Base-by-base conservation (phyloP, 202 grass and related monocot species). In the Panicum hallii region DNA sequence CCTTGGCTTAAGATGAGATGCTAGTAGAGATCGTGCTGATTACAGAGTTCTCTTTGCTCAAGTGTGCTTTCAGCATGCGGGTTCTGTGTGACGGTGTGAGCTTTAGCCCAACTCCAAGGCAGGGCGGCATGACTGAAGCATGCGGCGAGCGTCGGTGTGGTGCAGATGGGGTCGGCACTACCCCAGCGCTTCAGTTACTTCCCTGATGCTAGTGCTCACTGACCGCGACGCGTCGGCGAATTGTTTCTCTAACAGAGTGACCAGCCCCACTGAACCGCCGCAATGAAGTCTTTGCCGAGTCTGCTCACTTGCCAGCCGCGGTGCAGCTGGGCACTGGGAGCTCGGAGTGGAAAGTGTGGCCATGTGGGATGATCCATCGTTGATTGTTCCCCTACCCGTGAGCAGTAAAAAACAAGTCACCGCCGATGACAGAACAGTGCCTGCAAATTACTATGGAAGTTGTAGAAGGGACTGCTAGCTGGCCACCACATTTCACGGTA, bases 221-320 rank as follows among this genome's bases (percentile, higher is more conserved):
- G 87, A 89, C 53, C 54, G 57, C 5, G 72, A 72, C 78, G 40
- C 78, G 44, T 77, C 83, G 30, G 80, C 0, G 9, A 78, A 47
- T 71, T 78, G 50, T 71, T 28, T 64, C 56, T 20, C 9, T 32
- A 42, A 19, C 68, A 26, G 14, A 36, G 58, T 10, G 26, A 63
- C 30, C 12, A 58, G 30, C 60, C 60, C 79, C 64, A 52, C 43
- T 42, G 20, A 17, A 44, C 43, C 14, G 71, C 20, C 19, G 63
- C 53, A 12, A 70, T 76, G 16, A n/a, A 34, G 53, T 22, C 40
- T 49, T 65, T 72, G 78, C 83, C 19, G 70, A 56, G 45, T 41
- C 7, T 71, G 71, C 70, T 56, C 86, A n/a, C 22, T 72, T 54
- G 19, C 56, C 36, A 56, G 47, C 15, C 57, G 54, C 54, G 34